A percentile compares a stretch with the other conserved stretches of the same genome.
phyloP scores from a whole-genome alignment of 2,329 filamentous ascomycete genomes.

The Apiospora saccharicola region DNA sequence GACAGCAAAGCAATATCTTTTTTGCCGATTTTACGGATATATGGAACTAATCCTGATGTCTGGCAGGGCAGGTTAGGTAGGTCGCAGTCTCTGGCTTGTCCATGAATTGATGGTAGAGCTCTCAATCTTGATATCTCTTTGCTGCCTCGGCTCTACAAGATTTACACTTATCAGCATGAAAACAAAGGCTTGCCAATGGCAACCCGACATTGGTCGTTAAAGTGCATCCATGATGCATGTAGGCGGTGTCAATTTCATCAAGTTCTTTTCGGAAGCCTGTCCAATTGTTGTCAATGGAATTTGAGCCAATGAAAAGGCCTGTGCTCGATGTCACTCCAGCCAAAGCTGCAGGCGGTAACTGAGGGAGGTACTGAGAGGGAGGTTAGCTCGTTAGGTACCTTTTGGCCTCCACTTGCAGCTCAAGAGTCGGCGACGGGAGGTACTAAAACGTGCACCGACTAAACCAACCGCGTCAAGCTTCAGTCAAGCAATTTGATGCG shows the following conservation, averaged over 20 bases:
- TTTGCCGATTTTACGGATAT: neutral
- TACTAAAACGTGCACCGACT: slow-evolving; percentile 18
- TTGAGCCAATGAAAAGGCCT: neutral
- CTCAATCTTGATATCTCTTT: neutral
- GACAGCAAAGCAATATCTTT: neutral
- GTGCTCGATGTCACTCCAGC: neutral
- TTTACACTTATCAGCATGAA: neutral
- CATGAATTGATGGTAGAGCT: neutral
- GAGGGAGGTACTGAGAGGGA: neutral
- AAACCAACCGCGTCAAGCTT: slow-evolving; percentile 19
- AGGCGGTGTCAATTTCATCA: neutral
- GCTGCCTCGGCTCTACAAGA: neutral
- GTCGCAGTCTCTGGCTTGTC: neutral
- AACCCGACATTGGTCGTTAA: neutral
- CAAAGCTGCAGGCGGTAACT: neutral
- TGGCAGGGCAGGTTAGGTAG: neutral
- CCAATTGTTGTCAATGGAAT: neutral
- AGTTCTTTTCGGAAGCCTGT: neutral
- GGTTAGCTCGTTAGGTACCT: neutral
- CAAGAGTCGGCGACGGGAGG: neutral
- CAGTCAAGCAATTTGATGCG: slow-evolving; percentile 19
- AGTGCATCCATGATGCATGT: neutral
- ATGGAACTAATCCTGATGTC: neutral
- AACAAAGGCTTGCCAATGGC: neutral
- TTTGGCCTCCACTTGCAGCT: slow-evolving; percentile 3